Percentiles rank a stretch among this genome's conserved stretches.
Evolutionary conservation across 1,284 basidiomycete genomes (phyloP).

Genomic region (Moniliella sp.): DNA sequence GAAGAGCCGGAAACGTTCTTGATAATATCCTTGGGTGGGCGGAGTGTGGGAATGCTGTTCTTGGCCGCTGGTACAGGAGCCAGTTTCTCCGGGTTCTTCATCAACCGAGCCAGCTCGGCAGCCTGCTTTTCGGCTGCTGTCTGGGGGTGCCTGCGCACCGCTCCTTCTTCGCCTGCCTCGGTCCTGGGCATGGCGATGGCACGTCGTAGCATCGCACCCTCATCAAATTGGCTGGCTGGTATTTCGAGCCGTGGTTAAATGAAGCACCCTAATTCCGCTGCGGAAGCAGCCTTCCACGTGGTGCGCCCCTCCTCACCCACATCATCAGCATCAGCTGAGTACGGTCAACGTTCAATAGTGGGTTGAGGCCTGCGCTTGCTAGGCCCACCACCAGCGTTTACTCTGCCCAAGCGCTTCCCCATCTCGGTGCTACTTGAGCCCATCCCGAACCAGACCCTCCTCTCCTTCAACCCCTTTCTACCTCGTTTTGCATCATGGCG

Average conservation of each 20-base stretch:
- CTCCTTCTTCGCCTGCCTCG: neutral
- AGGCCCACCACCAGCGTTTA: too few relatives aligned
- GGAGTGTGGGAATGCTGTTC: conserved; percentile 9
- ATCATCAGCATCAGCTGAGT: neutral
- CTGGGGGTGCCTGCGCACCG: neutral
- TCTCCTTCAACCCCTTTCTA: neutral
- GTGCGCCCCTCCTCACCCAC: neutral
- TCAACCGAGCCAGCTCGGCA: conserved; percentile 14
- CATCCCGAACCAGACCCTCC: too few relatives aligned
- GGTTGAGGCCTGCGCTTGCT: too few relatives aligned
- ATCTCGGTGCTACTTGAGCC: too few relatives aligned
- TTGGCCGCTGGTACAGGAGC: conserved; percentile 8
- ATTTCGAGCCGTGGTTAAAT: too few relatives aligned
- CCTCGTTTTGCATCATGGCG: neutral
- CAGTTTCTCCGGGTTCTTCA: conserved; percentile 17
- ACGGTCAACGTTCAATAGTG: too few relatives aligned
- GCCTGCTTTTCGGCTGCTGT: conserved; percentile 22
- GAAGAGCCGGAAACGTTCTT: conserved; percentile 43
- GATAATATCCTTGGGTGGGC: conserved; percentile 43
- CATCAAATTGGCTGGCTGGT: neutral
- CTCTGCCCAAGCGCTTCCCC: too few relatives aligned
- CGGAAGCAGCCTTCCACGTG: neutral
- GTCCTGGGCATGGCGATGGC: neutral
- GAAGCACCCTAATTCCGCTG: neutral
- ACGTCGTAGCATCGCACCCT: neutral